Evolutionary conservation across 371 early-diverging fungal species (phyloP), one percentile per base, ranked within the genome.

Genomic region (Circinella umbellata): DNA sequence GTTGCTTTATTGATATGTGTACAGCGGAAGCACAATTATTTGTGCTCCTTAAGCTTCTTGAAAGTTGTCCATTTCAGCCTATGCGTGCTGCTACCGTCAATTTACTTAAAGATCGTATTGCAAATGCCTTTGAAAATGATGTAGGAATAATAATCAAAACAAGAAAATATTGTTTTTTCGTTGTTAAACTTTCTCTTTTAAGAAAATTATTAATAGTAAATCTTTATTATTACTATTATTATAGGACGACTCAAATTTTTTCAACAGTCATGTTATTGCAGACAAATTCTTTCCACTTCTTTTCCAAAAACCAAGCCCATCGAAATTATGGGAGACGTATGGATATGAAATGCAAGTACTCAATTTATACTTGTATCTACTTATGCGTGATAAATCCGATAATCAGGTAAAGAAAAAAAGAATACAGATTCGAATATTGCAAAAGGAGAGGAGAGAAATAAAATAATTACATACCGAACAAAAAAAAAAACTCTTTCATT

Each of bases 301-400:
- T 34, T 67, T 67, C 42, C 18, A 59, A 54, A 48, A 66, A 59
- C 51, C 64, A 4, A 61, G 38, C 5, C 18, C 66, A 37, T n/a
- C 20, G 3, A 36, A 5, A n/a, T 63, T 73, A 36, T 67, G 66
- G 63, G 73, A 74, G 27, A 72, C 66, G 14, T 76, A 71, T 46
- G 77, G 74, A 17, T 65, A 66, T 51, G 66, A 73, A 34, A 82
- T 82, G 77, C 80, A 82, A 55, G 71, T 74, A 5, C 70, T 80
- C 47, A 82, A 82, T 68, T 76, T 78, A 63, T 80, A 80, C 54
- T 36, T 82, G 63, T 82, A 75, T 69, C 39, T 82, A 49, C 73
- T 82, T 42, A 76, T 82, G 60, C 76, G 76, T 6, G 82, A 82
- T 49, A 37, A 61, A 20, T 47, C 66, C n/a, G 64, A 68, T 3